These are phyloP conservation scores for Immersiella caudata DNA, from an alignment of 495 filamentous ascomycete species.

Conservation along the genomic window DNA sequence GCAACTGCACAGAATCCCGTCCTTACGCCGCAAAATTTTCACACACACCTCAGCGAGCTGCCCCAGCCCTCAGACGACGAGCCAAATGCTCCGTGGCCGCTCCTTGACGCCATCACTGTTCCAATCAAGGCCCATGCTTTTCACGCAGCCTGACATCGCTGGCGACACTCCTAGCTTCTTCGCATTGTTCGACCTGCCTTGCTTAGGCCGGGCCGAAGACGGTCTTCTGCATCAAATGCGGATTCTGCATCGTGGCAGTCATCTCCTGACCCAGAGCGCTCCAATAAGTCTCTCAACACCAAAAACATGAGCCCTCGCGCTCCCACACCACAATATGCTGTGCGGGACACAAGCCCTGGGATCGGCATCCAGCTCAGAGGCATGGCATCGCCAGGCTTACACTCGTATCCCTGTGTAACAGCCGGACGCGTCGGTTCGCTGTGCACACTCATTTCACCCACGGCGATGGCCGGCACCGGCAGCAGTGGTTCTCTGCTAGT, in stretches of 20 bases:
- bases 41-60: slow-evolving; percentile 19
- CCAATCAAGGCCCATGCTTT: slow-evolving; percentile 23
- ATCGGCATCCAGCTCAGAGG: slow-evolving; percentile 28
- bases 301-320: not conserved
- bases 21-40: slow-evolving; percentile 26
- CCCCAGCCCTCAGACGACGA: slow-evolving; percentile 1
- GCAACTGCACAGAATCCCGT: not conserved
- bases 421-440: not conserved
- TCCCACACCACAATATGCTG: slow-evolving; percentile 10
- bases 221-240: slow-evolving; percentile 23
- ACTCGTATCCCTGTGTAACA: not conserved
- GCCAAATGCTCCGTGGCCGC: slow-evolving; percentile 18
- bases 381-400: slow-evolving; percentile 3
- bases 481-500: not conserved
- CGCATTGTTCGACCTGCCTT: slow-evolving; percentile 15
- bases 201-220: slow-evolving; percentile 24
- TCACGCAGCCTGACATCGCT: slow-evolving; percentile 19
- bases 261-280: slow-evolving; percentile 22
- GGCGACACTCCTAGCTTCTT: not conserved
- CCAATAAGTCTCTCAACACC: slow-evolving; percentile 23
- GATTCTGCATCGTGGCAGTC: slow-evolving; percentile 23
- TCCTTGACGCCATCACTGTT: slow-evolving; percentile 22
- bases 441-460: not conserved
- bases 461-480: not conserved
- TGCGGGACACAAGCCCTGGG: slow-evolving; percentile 18